Conservation (phyloP, 2,329 filamentous ascomycete genomes). For the Nemania sp. region DNA sequence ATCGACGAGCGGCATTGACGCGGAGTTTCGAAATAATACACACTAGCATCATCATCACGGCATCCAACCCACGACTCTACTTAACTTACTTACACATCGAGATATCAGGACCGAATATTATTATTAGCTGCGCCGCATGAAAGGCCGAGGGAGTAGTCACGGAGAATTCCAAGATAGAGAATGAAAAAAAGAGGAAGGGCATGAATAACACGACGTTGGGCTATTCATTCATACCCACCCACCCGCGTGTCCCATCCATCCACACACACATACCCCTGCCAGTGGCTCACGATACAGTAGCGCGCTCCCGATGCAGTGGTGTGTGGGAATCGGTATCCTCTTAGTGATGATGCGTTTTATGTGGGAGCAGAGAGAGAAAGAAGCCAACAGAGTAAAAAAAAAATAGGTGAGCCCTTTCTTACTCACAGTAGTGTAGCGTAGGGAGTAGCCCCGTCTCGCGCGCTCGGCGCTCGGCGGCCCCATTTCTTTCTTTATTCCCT, state of each 20-base stretch:
- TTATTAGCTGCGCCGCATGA: not conserved
- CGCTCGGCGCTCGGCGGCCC: too few relatives aligned
- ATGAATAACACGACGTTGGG: not conserved
- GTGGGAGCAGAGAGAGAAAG: not conserved
- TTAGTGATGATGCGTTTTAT: slow-evolving; percentile 11
- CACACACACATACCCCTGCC: not conserved
- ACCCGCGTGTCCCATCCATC: slow-evolving; percentile 3
- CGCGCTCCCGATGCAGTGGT: slow-evolving; percentile 36
- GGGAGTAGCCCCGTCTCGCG: too few relatives aligned
- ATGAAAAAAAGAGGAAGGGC: not conserved
- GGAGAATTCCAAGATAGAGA: not conserved
- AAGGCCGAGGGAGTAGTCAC: not conserved
- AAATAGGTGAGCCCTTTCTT: slow-evolving; percentile 14
- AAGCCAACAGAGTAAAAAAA: not conserved
- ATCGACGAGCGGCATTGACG: slow-evolving; percentile 13
- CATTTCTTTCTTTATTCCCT: slow-evolving; percentile 22
- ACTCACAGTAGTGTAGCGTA: too few relatives aligned
- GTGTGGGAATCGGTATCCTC: slow-evolving; percentile 29
- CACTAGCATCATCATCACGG: slow-evolving; percentile 10
- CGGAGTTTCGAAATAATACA: not conserved
- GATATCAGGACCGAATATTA: slow-evolving; percentile 4
- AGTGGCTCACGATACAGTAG: slow-evolving; percentile 29
- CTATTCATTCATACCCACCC: slow-evolving; percentile 1
- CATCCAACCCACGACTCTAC: not conserved
- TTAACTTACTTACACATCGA: not conserved